phyloP scores from a whole-genome alignment of 257 asterid genomes.

The Jaltomata sinuosa region DNA sequence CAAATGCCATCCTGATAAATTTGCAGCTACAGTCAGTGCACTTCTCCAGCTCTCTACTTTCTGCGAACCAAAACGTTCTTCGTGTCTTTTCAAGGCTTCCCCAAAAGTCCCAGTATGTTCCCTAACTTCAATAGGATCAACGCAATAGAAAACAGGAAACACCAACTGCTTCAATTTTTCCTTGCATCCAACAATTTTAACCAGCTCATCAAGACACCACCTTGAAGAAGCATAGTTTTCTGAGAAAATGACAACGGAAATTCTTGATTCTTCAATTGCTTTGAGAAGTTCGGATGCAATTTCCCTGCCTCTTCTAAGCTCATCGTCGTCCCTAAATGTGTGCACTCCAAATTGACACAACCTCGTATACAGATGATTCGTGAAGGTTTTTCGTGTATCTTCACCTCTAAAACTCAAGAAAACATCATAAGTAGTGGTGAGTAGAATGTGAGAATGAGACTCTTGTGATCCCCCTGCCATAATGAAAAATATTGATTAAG shows the following conservation, averaged over 20 bases:
- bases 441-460: not conserved
- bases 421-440: not conserved
- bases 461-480: not conserved
- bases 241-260: not conserved
- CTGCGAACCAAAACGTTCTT: not conserved
- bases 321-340: not conserved
- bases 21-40: not conserved
- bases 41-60: not conserved
- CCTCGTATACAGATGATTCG: not conserved
- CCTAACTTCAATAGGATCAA: not conserved
- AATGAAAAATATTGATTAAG: not conserved
- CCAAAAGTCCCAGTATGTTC: not conserved
- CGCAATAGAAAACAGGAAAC: not conserved
- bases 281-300: not conserved
- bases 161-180: not conserved
- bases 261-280: not conserved
- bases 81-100: not conserved
- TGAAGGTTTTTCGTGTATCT: not conserved
- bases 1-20: not conserved
- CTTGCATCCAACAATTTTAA: not conserved
- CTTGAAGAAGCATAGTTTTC: not conserved
- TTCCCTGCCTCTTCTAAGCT: not conserved
- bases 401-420: slow-evolving; percentile 1
- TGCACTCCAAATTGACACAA: not conserved
- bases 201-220: not conserved